Evolutionary conservation across 345 rosid species (phyloP).

Genomic region (Sonneratia alba): DNA sequence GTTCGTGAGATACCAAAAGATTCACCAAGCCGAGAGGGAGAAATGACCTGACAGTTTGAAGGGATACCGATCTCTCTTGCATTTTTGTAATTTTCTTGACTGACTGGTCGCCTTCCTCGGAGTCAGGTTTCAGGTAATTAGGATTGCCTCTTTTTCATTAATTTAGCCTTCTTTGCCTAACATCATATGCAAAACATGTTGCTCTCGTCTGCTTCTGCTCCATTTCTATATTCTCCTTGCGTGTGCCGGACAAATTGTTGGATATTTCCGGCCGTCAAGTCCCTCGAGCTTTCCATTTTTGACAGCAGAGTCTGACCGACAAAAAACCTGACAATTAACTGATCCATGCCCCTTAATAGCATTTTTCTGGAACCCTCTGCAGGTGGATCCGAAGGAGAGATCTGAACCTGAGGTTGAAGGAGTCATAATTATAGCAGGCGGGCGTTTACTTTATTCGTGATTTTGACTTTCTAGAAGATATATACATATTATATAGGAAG

Average conservation of each 20-base stretch:
- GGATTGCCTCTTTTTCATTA: neutral
- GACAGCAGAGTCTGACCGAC: neutral
- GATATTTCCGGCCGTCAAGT: too few species aligned
- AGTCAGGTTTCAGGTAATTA: slow-evolving; percentile 29
- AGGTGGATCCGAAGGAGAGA: slow-evolving; percentile 4
- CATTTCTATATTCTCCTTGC: neutral
- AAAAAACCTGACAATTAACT: neutral
- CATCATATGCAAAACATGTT: neutral
- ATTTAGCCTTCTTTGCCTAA: neutral
- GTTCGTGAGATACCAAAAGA: slow-evolving; percentile 66
- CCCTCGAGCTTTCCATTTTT: neutral
- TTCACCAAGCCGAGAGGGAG: slow-evolving; percentile 43
- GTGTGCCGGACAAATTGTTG: neutral
- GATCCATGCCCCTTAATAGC: neutral
- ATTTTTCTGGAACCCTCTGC: neutral
- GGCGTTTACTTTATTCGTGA: neutral
- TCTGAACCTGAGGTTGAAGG: neutral
- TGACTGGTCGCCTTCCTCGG: slow-evolving; percentile 21
- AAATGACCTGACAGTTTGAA: slow-evolving; percentile 19
- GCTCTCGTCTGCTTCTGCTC: neutral
- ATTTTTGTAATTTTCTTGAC: neutral
- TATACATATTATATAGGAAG: neutral
- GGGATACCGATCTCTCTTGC: neutral
- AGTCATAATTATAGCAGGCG: slow-evolving; percentile 3
- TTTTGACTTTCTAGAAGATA: neutral